phyloP scores from a whole-genome alignment of 2,329 filamentous ascomycete species.

The Apiospora saccharicola region DNA sequence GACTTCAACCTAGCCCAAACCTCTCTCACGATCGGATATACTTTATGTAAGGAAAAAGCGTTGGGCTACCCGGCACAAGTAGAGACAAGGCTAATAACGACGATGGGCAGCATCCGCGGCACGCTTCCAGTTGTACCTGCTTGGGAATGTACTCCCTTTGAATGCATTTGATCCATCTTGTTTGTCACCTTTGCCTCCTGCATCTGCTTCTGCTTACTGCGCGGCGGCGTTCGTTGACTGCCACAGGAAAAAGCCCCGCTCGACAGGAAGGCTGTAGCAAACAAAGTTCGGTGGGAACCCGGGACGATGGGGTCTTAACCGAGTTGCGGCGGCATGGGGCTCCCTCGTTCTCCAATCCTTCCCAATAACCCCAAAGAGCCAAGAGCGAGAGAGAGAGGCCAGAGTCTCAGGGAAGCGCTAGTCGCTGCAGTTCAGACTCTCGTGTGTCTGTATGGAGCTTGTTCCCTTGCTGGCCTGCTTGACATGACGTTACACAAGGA shows the following conservation, averaged over 20 bases:
- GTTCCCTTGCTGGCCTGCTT: slow-evolving; percentile 2
- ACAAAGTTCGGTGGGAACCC: not conserved
- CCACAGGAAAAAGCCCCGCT: not conserved
- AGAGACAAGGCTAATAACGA: not conserved
- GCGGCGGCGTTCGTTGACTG: not conserved
- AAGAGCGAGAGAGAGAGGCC: not conserved
- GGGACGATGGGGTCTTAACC: slow-evolving; percentile 6
- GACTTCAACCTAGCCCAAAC: not conserved
- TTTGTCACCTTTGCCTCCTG: not conserved
- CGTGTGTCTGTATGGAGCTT: slow-evolving; percentile 6
- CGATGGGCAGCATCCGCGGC: not conserved
- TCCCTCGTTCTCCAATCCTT: not conserved
- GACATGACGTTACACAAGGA: not conserved
- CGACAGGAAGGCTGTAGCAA: not conserved
- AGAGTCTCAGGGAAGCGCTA: not conserved
- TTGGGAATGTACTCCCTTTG: not conserved
- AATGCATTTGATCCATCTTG: not conserved
- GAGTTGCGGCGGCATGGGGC: slow-evolving; percentile 13
- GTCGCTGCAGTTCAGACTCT: slow-evolving; percentile 3
- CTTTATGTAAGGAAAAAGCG: not conserved
- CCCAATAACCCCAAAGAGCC: not conserved
- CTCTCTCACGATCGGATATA: not conserved
- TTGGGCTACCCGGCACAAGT: not conserved
- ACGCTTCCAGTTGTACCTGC: not conserved
- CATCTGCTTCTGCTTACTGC: not conserved